A percentile compares a stretch with the other conserved stretches of the same genome.
Evolutionary conservation across 1,139 yeast species (phyloP).

Genomic region (Taphrina betulina): DNA sequence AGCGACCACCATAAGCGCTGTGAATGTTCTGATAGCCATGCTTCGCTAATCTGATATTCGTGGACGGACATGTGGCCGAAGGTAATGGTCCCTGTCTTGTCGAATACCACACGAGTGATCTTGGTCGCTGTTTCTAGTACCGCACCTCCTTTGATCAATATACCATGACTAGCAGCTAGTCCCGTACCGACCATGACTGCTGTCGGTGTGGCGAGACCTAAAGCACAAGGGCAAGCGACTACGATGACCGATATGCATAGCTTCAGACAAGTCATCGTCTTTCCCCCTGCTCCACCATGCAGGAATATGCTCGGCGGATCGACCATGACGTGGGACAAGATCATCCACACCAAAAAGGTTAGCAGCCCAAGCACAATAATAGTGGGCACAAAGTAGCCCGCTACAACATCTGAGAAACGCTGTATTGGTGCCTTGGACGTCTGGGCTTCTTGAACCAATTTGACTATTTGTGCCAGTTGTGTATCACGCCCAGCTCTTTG

Average conservation of each 20-base stretch:
- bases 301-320: constrained; percentile 58
- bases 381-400: constrained; percentile 80
- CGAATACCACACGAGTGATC: constrained; percentile 72
- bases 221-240: constrained; percentile 97
- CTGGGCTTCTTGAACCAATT: constrained; percentile 85
- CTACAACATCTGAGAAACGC: constrained; percentile 78
- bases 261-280: constrained; percentile 67
- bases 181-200: constrained; percentile 99
- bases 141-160: constrained; percentile 90
- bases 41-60: constrained; percentile 23
- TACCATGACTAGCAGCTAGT: constrained; percentile 86
- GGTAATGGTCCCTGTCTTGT: constrained; percentile 94
- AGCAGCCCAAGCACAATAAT: constrained; percentile 60
- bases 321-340: constrained; percentile 47
- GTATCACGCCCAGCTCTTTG: constrained; percentile 76
- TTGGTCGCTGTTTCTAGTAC: constrained; percentile 71
- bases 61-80: constrained; percentile 72
- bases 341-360: constrained; percentile 72
- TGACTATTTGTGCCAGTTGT: constrained; percentile 80
- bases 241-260: constrained; percentile 91
- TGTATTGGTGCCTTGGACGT: constrained; percentile 87
- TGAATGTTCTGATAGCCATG: neutral
- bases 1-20: constrained; percentile 55
- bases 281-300: constrained; percentile 52
- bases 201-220: constrained; percentile 96